A percentile compares a stretch with the other conserved stretches of the same genome.
phyloP scores from a whole-genome alignment of 2,329 filamentous ascomycete species.

The Trichoderma sp. region DNA sequence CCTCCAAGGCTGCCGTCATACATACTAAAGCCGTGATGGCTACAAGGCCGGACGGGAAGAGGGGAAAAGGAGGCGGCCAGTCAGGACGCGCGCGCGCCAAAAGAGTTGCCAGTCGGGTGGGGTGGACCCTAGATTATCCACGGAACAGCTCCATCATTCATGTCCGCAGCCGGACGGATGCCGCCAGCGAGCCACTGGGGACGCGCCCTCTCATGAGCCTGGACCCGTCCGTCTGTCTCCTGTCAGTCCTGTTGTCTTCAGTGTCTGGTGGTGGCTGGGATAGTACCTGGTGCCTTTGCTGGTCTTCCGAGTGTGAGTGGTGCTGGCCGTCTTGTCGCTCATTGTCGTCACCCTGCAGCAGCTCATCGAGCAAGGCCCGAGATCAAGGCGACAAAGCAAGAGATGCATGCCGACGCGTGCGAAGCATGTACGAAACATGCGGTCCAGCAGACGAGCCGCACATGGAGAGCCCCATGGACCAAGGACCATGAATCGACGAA shows the following conservation, averaged over 20 bases:
- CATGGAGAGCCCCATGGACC: not conserved
- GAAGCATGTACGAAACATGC: no score
- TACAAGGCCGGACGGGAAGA: not conserved
- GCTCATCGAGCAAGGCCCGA: not conserved
- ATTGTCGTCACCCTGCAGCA: no score
- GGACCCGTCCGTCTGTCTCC: not conserved
- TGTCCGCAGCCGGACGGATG: conserved; percentile 25
- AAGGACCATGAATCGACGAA: not conserved
- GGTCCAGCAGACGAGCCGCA: not conserved
- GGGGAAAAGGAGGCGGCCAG: conserved; percentile 15
- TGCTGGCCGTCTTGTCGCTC: no score
- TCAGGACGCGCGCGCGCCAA: conserved; percentile 1
- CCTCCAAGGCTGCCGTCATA: not conserved
- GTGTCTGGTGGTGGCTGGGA: not conserved
- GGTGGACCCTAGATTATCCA: conserved; percentile 20
- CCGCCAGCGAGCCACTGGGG: conserved; percentile 2
- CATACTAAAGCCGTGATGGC: not conserved
- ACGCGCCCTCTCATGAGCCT: conserved; percentile 3
- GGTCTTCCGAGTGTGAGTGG: no score
- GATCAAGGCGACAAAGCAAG: no score
- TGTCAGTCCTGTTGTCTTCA: not conserved
- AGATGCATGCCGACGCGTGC: no score
- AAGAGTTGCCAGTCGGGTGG: conserved; percentile 20
- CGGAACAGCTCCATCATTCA: conserved; percentile 1
- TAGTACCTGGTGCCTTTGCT: not conserved